These are phyloP conservation scores for Hypoxylon sp. DNA, from an alignment of 2,329 filamentous ascomycete genomes.

Conservation along the genomic window DNA sequence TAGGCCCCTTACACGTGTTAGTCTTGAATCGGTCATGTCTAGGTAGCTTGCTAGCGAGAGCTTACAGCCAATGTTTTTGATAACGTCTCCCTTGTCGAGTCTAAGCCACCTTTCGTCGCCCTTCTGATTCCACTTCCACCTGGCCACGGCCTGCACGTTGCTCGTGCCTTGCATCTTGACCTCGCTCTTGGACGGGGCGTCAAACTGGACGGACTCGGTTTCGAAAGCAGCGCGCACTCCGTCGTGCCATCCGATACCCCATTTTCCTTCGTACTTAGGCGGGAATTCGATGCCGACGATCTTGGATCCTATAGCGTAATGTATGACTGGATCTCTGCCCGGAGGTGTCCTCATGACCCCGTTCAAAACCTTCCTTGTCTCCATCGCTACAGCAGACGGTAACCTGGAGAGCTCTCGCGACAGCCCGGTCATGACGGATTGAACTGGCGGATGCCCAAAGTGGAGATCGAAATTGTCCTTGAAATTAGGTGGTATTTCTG, in stretches of 20 bases:
- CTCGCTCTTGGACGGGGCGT: conserved; percentile 56
- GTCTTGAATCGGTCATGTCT: not conserved
- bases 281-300: conserved; percentile 62
- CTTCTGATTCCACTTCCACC: conserved; percentile 62
- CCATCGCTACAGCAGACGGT: conserved; percentile 55
- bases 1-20: conserved; percentile 42
- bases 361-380: conserved; percentile 57
- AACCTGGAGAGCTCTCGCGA: conserved; percentile 51
- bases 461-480: conserved; percentile 63
- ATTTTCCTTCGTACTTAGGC: conserved; percentile 60
- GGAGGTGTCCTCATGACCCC: conserved; percentile 54
- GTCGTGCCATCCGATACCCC: conserved; percentile 66
- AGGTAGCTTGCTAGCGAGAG: too few relatives aligned
- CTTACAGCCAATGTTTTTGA: conserved; percentile 64
- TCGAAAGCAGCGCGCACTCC: conserved; percentile 59
- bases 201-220: conserved; percentile 57
- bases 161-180: conserved; percentile 57
- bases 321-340: conserved; percentile 55
- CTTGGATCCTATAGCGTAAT: conserved; percentile 57
- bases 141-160: conserved; percentile 57
- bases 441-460: conserved; percentile 51
- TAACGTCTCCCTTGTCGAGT: conserved; percentile 71
- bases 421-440: conserved; percentile 54
- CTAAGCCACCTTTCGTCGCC: conserved; percentile 60
- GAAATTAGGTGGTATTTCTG: conserved; percentile 50